Evolutionary conservation across 495 filamentous ascomycete genomes (phyloP), one percentile per base, ranked within the genome.

Genomic region (Letharia lupina): DNA sequence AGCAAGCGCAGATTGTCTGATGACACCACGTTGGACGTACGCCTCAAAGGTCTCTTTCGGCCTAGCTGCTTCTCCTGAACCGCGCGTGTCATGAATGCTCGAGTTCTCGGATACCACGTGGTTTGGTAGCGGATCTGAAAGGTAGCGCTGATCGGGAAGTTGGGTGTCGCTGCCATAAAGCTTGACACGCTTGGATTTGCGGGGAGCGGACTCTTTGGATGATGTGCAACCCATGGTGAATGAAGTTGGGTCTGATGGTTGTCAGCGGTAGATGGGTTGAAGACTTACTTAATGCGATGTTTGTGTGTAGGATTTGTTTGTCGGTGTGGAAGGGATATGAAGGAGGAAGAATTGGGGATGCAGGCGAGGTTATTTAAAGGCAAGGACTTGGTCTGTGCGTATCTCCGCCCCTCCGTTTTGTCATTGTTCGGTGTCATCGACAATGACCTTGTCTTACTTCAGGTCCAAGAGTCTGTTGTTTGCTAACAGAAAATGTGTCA

Each of bases 41-140:
- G 52, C 52, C 28, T 56, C 52, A 35, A 56, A 56, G 52, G 52
- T 56, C 31, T 56, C 52, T 37, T 56, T 16, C 31, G 52, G 52
- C 31, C 31, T 33, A 16, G 52, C 28, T 18, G 52, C 13, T 33
- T 56, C 52, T 8, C 13, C 52, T 8, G 31, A 56, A 3, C 31
- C 28, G 1, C 13, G 52, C 31, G 28, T 56, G 52, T 10, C 13
- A 35, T 33, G 3, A n/a, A 18, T 18, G 3, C 0, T 35, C 13
- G 13, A 6, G 28, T 13, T 56, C 13, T 16, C 15, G 28, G 15
- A 35, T 8, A 31, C 31, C 13, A 12, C 52, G 31, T 4, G 11
- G 13, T 56, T 33, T 2, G 3, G 52, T 4, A 15, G 3, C 11
- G 28, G 28, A 35, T 7, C 12, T 18, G 31, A 16, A 8, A 56